phyloP scores from a whole-genome alignment of 306 rosid genomes.

The Luffa acutangula region DNA sequence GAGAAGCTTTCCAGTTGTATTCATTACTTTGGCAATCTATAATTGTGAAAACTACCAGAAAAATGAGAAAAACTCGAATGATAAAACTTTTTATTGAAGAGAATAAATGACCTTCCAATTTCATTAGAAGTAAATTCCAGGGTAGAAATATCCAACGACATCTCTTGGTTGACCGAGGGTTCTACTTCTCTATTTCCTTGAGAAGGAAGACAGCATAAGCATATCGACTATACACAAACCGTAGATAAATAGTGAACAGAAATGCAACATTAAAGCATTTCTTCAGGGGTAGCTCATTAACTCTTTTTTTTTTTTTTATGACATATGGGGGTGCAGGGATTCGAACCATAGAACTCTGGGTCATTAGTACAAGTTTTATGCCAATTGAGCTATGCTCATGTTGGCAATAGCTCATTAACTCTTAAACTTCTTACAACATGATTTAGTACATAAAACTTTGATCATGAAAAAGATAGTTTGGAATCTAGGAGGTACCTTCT shows the following conservation, averaged over 20 bases:
- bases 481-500: constrained; percentile 37
- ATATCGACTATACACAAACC: too few species aligned
- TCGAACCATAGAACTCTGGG: too few species aligned
- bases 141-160: background rate
- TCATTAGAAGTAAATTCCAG: background rate
- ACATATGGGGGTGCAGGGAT: too few species aligned
- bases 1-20: constrained; percentile 53
- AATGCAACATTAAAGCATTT: background rate
- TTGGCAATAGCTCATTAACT: background rate
- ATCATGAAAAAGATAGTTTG: background rate
- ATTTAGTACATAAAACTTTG: background rate
- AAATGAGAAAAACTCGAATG: background rate
- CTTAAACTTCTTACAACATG: background rate
- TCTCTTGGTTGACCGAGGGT: background rate
- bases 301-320: too few species aligned
- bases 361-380: too few species aligned
- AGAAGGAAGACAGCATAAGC: background rate
- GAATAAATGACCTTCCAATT: background rate
- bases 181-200: background rate
- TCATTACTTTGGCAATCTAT: constrained; percentile 75
- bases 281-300: background rate
- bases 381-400: too few species aligned
- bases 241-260: constrained; percentile 11
- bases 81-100: background rate
- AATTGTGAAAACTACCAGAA: constrained; percentile 13